Conservation (phyloP, 2,329 filamentous ascomycete genomes). For the Talaromyces sp. region DNA sequence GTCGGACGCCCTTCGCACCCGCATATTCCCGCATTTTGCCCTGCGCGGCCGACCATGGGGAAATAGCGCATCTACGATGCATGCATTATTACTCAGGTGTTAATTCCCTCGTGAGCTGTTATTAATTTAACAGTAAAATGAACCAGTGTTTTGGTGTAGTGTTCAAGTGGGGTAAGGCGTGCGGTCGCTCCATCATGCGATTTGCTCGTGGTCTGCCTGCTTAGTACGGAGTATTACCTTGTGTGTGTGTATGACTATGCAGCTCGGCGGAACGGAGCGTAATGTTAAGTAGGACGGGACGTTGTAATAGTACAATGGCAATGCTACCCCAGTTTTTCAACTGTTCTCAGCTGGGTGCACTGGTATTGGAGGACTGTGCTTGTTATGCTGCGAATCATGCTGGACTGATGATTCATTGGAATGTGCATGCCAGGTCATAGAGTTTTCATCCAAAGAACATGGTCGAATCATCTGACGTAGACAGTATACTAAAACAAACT, state of each 20-base stretch:
- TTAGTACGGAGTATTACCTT: too few species aligned
- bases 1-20: neutral
- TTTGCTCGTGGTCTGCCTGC: neutral
- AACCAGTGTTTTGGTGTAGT: neutral
- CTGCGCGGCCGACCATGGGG: neutral
- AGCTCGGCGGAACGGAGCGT: neutral
- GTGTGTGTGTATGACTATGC: neutral
- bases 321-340: neutral
- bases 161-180: neutral
- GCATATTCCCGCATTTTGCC: neutral
- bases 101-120: conserved; percentile 4
- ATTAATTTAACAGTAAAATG: conserved; percentile 1
- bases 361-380: too few species aligned
- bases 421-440: neutral
- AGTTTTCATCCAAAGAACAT: too few species aligned
- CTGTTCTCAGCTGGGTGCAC: neutral
- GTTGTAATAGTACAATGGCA: neutral
- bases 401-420: neutral
- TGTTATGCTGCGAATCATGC: neutral
- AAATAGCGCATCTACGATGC: neutral
- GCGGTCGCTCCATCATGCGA: neutral
- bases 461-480: too few species aligned
- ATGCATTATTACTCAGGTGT: neutral
- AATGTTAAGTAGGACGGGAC: neutral
- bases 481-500: neutral